A percentile compares a stretch with the other conserved stretches of the same genome.
phyloP scores from a whole-genome alignment of 441 rosid genomes.

The Euphorbia corollata region DNA sequence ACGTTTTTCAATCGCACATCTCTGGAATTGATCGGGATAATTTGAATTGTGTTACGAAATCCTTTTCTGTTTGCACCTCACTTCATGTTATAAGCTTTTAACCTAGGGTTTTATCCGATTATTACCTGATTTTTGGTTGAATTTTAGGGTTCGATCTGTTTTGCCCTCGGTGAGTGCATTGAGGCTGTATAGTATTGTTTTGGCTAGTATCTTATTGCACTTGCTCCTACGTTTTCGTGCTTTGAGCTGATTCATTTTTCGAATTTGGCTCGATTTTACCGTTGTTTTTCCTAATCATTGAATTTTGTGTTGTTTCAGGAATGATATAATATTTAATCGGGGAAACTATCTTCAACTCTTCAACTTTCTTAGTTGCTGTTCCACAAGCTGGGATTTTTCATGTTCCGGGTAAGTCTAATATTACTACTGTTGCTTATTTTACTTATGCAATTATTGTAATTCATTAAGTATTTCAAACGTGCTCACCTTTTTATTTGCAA shows the following conservation, averaged over 20 bases:
- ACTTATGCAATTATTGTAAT: neutral
- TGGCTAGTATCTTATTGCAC: neutral
- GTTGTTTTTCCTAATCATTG: slow-evolving; percentile 3
- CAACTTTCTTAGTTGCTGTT: slow-evolving; percentile 9
- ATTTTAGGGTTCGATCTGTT: slow-evolving; percentile 39
- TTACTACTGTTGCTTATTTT: slow-evolving; percentile 5
- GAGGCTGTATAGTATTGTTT: slow-evolving; percentile 1
- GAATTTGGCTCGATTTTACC: neutral
- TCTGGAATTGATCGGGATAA: slow-evolving; percentile 20
- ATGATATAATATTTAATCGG: slow-evolving; percentile 17
- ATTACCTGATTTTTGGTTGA: neutral
- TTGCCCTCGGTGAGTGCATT: slow-evolving; percentile 15
- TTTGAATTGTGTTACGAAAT: slow-evolving; percentile 14
- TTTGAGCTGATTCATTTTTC: no score
- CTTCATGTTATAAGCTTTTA: slow-evolving; percentile 2
- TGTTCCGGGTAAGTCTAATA: slow-evolving; percentile 24
- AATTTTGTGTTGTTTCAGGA: slow-evolving; percentile 20
- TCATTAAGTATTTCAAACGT: no score
- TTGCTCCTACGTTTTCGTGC: no score
- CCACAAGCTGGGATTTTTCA: neutral
- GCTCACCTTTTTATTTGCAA: neutral
- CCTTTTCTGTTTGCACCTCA: neutral
- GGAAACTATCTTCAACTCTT: slow-evolving; percentile 8
- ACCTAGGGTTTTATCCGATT: slow-evolving; percentile 28
- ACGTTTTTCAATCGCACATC: slow-evolving; percentile 17